These are phyloP conservation scores for Catunica adiposa DNA, from an alignment of 2,329 filamentous ascomycete species.

Conservation along the genomic window DNA sequence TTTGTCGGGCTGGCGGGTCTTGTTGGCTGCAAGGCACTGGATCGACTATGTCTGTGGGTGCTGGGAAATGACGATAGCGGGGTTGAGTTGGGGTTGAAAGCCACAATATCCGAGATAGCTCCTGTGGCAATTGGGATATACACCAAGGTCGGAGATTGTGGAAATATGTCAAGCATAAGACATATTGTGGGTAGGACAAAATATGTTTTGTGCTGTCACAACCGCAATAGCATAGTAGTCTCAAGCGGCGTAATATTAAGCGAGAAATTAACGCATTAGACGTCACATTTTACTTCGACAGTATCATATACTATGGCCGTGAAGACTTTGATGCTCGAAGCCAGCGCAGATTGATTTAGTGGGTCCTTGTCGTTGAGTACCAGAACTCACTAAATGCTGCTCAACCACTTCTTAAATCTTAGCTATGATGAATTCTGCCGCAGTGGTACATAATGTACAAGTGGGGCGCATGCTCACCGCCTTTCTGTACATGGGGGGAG, in stretches of 20 bases:
- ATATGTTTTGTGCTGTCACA: too few species aligned
- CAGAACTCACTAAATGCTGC: not conserved
- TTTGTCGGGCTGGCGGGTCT: not conserved
- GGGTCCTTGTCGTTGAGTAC: not conserved
- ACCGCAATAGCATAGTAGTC: too few species aligned
- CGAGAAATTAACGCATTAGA: too few species aligned
- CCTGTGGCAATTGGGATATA: not conserved
- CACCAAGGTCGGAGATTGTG: not conserved
- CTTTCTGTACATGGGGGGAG: not conserved
- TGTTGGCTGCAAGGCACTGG: conserved; percentile 1
- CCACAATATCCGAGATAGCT: not conserved
- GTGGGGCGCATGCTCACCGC: not conserved
- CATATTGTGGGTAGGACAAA: not conserved
- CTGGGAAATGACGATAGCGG: not conserved
- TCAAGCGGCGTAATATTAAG: too few species aligned
- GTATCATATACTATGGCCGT: too few species aligned
- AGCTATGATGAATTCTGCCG: not conserved
- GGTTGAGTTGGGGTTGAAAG: not conserved
- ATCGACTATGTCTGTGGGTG: not conserved
- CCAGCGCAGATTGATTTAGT: too few species aligned
- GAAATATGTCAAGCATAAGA: not conserved
- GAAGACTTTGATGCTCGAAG: too few species aligned
- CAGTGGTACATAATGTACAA: not conserved
- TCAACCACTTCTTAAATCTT: not conserved
- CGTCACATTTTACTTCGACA: too few species aligned